phyloP scores from a whole-genome alignment of 148 eudicot genomes.

The Polygonum maritimum region DNA sequence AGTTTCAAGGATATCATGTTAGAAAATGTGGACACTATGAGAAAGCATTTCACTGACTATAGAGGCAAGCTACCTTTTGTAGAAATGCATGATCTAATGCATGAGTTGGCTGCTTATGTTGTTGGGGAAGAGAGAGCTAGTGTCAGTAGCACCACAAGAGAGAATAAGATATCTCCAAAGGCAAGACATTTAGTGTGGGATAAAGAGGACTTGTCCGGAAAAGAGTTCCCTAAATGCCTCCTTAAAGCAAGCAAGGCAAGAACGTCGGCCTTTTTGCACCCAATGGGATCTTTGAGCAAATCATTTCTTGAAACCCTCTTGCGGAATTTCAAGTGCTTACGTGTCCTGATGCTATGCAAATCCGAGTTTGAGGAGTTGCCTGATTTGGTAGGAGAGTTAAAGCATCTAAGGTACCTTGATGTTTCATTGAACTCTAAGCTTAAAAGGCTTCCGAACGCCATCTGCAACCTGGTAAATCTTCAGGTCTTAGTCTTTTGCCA shows the following conservation, averaged over 20 bases:
- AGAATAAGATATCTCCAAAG: conserved; percentile 16
- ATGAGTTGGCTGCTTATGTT: conserved; percentile 31
- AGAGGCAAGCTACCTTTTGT: conserved; percentile 21
- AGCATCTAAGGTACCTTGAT: background rate
- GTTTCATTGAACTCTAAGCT: conserved; percentile 18
- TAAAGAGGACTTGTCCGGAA: background rate
- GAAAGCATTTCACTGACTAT: background rate
- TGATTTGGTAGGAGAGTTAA: conserved; percentile 29
- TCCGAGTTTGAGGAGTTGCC: conserved; percentile 34
- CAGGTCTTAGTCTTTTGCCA: conserved; percentile 16
- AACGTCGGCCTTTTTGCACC: conserved; percentile 17
- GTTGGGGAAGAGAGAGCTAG: conserved; percentile 23
- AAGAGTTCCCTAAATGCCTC: no score
- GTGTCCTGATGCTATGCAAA: conserved; percentile 17
- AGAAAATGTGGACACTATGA: background rate
- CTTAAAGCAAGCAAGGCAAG: conserved; percentile 1
- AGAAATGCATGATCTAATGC: conserved; percentile 39
- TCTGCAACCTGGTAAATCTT: conserved; percentile 34
- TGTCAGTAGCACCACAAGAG: conserved; percentile 15
- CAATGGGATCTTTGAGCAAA: conserved; percentile 14
- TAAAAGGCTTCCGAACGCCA: conserved; percentile 29
- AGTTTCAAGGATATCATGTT: background rate
- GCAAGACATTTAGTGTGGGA: conserved; percentile 21
- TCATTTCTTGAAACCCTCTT: conserved; percentile 23
- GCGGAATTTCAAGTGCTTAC: conserved; percentile 19